Conservation (phyloP, 208 protist species). For the Novymonas esmeraldas region DNA sequence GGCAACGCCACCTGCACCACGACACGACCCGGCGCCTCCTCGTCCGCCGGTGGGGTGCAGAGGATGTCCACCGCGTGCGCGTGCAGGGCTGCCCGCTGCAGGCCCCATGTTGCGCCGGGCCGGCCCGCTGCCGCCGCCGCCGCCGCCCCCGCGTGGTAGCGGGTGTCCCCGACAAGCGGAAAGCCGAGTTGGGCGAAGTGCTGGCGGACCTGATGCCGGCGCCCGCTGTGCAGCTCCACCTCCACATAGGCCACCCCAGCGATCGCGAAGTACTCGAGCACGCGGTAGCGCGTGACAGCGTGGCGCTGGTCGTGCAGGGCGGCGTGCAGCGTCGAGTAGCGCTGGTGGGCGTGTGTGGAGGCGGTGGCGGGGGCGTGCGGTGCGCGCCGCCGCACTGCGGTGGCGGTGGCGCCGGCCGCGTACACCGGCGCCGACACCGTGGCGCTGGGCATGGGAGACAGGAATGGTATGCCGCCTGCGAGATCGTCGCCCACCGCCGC, state of each 20-base stretch:
- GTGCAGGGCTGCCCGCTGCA: constrained; percentile 23
- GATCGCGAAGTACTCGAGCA: constrained; percentile 62
- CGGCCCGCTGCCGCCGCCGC: constrained; percentile 9
- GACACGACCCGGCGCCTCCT: constrained; percentile 16
- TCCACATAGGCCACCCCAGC: constrained; percentile 66
- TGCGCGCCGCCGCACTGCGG: constrained; percentile 8
- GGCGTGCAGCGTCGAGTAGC: constrained; percentile 16
- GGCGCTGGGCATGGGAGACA: constrained; percentile 11
- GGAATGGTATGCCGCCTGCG: constrained; percentile 19
- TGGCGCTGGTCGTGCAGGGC: constrained; percentile 42
- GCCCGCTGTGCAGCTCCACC: constrained; percentile 58
- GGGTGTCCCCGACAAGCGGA: constrained; percentile 69
- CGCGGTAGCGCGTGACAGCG: constrained; percentile 64
- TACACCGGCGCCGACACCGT: constrained; percentile 22
- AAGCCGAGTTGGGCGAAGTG: constrained; percentile 70
- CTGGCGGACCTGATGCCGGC: constrained; percentile 86
- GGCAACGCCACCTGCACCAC: constrained; percentile 62
- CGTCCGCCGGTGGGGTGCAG: constrained; percentile 8
- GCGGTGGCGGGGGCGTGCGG: background rate
- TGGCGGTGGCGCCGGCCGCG: constrained; percentile 17
- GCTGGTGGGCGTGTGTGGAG: background rate
- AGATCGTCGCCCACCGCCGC: background rate
- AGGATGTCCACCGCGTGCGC: constrained; percentile 44
- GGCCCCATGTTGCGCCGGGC: constrained; percentile 5
- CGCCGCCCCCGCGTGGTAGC: constrained; percentile 48